Conservation (phyloP, 2,329 filamentous ascomycete species). For the Didymella lethalis region DNA sequence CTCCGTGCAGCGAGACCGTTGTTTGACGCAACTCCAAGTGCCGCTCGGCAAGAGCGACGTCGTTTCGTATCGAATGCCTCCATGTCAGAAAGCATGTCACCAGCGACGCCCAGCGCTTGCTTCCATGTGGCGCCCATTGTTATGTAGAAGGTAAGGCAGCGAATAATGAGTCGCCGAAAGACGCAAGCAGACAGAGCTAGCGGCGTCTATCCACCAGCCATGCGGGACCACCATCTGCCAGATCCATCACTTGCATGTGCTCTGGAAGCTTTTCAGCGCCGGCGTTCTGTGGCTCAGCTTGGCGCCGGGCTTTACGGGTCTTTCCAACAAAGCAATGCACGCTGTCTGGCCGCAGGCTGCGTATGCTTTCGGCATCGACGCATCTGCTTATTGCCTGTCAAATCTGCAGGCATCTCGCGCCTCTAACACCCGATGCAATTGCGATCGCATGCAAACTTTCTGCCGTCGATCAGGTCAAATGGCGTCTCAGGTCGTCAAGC, state of each 20-base stretch:
- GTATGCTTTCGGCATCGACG: conserved; percentile 28
- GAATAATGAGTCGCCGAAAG: conserved; percentile 10
- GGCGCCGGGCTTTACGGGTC: conserved; percentile 22
- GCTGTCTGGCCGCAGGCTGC: conserved; percentile 23
- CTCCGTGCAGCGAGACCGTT: conserved; percentile 38
- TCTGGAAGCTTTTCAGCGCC: conserved; percentile 27
- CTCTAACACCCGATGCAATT: conserved; percentile 14
- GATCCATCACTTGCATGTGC: conserved; percentile 33
- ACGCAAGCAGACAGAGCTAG: conserved; percentile 31
- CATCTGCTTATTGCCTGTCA: conserved; percentile 23
- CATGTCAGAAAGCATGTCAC: conserved; percentile 10
- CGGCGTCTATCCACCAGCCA: conserved; percentile 25
- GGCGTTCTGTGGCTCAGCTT: conserved; percentile 33
- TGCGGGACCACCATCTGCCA: conserved; percentile 35
- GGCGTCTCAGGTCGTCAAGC: conserved; percentile 36
- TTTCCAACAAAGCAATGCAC: conserved; percentile 28
- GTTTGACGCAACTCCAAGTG: conserved; percentile 35
- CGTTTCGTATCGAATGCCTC: conserved; percentile 6
- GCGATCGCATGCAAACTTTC: conserved; percentile 14
- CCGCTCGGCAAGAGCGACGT: conserved; percentile 18
- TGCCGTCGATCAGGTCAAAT: conserved; percentile 24
- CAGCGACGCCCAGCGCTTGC: conserved; percentile 1
- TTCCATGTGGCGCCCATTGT: neutral
- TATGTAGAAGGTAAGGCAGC: conserved; percentile 20
- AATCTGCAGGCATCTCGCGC: conserved; percentile 23